These are phyloP conservation scores for Vigna mungo DNA, from an alignment of 306 rosid genomes.

Conservation along the genomic window DNA sequence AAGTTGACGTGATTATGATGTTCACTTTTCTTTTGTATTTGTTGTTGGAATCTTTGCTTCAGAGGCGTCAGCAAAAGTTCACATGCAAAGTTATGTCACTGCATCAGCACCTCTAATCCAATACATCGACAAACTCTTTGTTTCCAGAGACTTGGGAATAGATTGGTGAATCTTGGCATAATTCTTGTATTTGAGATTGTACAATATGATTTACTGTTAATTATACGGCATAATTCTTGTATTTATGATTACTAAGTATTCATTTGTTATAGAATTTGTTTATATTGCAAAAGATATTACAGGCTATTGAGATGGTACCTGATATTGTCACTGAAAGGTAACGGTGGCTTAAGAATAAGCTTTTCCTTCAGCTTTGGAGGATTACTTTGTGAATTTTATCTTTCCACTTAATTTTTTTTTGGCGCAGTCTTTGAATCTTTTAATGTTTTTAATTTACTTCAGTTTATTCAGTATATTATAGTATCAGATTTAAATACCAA, in stretches of 20 bases:
- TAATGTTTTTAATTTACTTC: too few relatives aligned
- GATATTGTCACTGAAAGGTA: neutral
- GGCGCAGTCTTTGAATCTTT: too few relatives aligned
- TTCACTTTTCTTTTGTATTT: neutral
- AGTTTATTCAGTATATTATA: neutral
- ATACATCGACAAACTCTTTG: slow-evolving; percentile 79
- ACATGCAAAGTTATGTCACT: slow-evolving; percentile 75
- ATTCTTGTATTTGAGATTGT: slow-evolving; percentile 36
- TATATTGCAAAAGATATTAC: slow-evolving; percentile 30
- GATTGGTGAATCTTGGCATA: slow-evolving; percentile 70
- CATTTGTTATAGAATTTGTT: slow-evolving; percentile 26
- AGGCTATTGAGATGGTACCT: neutral
- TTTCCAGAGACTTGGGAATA: slow-evolving; percentile 76
- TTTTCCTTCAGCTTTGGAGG: neutral
- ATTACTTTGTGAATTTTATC: neutral
- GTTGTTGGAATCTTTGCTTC: slow-evolving; percentile 45
- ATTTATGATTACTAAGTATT: slow-evolving; percentile 16
- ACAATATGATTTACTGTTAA: slow-evolving; percentile 32
- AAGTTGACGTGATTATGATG: slow-evolving; percentile 33
- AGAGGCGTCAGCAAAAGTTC: slow-evolving; percentile 73
- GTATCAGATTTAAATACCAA: neutral
- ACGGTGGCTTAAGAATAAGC: slow-evolving; percentile 1
- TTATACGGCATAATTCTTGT: slow-evolving; percentile 20
- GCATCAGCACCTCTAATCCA: slow-evolving; percentile 68
- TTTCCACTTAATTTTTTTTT: neutral